phyloP scores from a whole-genome alignment of 805 yeast genomes.

The Ogataea sp. region DNA sequence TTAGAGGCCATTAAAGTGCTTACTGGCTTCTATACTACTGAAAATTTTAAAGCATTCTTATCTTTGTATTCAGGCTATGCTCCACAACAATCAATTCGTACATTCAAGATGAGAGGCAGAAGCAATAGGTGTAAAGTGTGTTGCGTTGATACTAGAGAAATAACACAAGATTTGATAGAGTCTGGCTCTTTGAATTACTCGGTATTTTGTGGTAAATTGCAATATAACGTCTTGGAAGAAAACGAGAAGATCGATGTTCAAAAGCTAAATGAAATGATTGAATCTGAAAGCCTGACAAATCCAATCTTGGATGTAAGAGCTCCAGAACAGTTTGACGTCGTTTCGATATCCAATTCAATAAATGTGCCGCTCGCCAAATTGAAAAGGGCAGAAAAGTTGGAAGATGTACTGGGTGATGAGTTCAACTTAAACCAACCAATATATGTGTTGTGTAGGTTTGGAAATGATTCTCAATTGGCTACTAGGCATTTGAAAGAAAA shows the following conservation, averaged over 20 bases:
- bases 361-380: conserved; percentile 56
- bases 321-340: conserved; percentile 62
- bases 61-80: conserved; percentile 55
- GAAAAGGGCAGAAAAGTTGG: conserved; percentile 21
- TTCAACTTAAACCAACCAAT: conserved; percentile 19
- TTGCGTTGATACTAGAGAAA: conserved; percentile 37
- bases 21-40: conserved; percentile 41
- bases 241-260: conserved; percentile 41
- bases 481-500: conserved; percentile 45
- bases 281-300: conserved; percentile 7
- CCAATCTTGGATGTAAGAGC: conserved; percentile 70
- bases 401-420: conserved; percentile 14
- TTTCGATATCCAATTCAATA: conserved; percentile 47
- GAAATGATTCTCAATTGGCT: conserved; percentile 86
- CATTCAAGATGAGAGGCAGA: conserved; percentile 72
- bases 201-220: conserved; percentile 64
- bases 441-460: conserved; percentile 73
- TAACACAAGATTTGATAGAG: conserved; percentile 40
- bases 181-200: conserved; percentile 50
- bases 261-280: conserved; percentile 15
- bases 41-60: conserved; percentile 59
- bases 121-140: conserved; percentile 58
- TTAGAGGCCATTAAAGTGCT: conserved; percentile 75
- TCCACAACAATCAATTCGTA: conserved; percentile 56
- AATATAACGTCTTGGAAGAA: conserved; percentile 35